Evolutionary conservation across 2,329 filamentous ascomycete genomes (phyloP).

Genomic region (Paraconiothyrium sp.): DNA sequence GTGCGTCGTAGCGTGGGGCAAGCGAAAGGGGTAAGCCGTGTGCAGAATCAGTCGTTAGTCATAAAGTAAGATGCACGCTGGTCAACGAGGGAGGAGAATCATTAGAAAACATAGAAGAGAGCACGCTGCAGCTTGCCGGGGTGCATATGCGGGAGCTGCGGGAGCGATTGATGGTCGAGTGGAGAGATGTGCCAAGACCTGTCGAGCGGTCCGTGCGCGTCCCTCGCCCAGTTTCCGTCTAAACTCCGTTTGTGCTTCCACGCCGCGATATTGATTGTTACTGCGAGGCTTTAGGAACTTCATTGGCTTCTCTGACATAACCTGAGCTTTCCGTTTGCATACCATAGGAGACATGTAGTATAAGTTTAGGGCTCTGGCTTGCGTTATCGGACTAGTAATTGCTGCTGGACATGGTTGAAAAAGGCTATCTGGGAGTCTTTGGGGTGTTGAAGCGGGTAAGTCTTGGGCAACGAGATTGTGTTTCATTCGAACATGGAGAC

Average conservation of each 20-base stretch:
- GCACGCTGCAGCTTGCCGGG: constrained; percentile 16
- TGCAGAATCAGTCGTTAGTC: constrained; percentile 21
- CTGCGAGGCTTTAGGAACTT: no score
- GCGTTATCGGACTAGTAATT: no score
- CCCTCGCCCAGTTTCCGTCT: background rate
- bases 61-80: constrained; percentile 12
- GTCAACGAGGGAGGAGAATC: constrained; percentile 29
- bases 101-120: constrained; percentile 1
- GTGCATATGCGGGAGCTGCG: constrained; percentile 11
- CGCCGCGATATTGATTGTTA: no score
- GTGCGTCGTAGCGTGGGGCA: constrained; percentile 12
- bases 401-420: no score
- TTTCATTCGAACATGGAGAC: background rate
- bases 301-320: no score
- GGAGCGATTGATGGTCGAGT: constrained; percentile 20
- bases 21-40: constrained; percentile 15
- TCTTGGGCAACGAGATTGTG: background rate
- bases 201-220: constrained; percentile 11
- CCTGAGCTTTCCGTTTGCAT: no score
- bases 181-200: constrained; percentile 9
- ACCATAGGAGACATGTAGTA: no score
- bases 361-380: no score
- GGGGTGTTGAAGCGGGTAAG: background rate
- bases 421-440: no score
- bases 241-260: constrained; percentile 9